Evolutionary conservation across 257 asterid genomes (phyloP), one percentile per base, ranked within the genome.

Genomic region (Anisodus acutangulus): DNA sequence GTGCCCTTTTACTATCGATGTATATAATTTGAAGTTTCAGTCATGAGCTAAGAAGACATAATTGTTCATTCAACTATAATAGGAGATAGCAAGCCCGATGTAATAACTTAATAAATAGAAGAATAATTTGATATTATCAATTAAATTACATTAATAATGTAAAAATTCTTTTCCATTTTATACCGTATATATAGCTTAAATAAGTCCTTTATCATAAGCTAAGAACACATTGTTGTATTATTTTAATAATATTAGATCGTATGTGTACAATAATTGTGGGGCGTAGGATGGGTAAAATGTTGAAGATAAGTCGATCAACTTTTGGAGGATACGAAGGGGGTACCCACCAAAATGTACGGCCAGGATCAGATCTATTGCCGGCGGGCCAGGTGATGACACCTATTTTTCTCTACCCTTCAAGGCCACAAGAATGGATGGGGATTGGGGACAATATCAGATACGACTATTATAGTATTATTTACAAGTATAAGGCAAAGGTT

Each of bases 321-420:
- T 87, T 88, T 79, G 88, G 87, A 81, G 84, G 79, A 55, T 86
- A 78, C 58, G 82, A 85, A 85, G 89, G 86, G n/a, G 87, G 90
- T 87, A 89, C 92, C 90, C 92, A 80, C 83, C n/a, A 76, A 85
- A 69, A 84, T 67, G 91, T 91, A 91, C 94, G 91, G 92, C 87
- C 89, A 85, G 63, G 82, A 78, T 78, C 64, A 87, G 91, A 91
- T 90, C 91, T 83, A 86, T 53, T 83, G 93, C 89, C 89, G 90
- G 90, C 83, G 74, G 83, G 88, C 87, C 90, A 84, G 78, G 84
- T 81, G 88, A 85, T 69, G 82, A 82, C 72, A 83, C 83, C 83
- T 49, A 11, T 16, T 26, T 10, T 59, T 47, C 69, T 51, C 43
- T 43, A 7, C 82, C 39, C 12, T 58, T 51, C 3, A 49, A 62